These are phyloP conservation scores for Podosphaera fusca DNA, from an alignment of 2,329 filamentous ascomycete species.

Conservation along the genomic window DNA sequence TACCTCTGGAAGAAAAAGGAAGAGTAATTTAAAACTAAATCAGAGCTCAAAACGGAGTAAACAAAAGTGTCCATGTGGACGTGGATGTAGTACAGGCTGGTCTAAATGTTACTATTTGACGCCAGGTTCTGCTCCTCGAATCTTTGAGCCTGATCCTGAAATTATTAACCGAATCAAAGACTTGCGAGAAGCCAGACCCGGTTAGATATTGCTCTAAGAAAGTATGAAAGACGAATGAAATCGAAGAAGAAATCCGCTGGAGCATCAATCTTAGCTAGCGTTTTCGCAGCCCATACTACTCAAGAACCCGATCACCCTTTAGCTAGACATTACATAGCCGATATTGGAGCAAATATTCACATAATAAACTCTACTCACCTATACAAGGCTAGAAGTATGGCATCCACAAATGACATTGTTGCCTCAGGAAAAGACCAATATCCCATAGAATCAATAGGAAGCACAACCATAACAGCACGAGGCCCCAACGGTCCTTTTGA, in stretches of 20 bases:
- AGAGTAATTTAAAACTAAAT: not conserved
- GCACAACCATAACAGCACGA: not conserved
- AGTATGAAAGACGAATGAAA: no score
- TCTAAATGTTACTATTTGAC: not conserved
- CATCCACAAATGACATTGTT: not conserved
- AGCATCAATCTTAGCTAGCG: not conserved
- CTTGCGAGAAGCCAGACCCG: not conserved
- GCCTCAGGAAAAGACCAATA: not conserved
- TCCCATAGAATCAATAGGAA: not conserved
- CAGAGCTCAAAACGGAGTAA: not conserved
- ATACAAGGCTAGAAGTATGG: not conserved
- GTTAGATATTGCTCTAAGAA: not conserved
- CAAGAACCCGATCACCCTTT: not conserved
- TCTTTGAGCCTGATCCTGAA: not conserved
- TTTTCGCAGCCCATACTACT: not conserved
- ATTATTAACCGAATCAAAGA: not conserved
- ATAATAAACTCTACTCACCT: not conserved
- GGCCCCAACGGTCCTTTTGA: not conserved
- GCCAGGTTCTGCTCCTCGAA: not conserved
- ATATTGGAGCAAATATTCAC: not conserved
- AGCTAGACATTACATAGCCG: not conserved
- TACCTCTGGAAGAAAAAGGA: not conserved
- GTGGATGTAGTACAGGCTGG: no score
- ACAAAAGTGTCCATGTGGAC: not conserved
- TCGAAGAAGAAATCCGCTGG: not conserved